Conservation (phyloP, 2,329 filamentous ascomycete genomes). For the Coleophoma crateriformis region DNA sequence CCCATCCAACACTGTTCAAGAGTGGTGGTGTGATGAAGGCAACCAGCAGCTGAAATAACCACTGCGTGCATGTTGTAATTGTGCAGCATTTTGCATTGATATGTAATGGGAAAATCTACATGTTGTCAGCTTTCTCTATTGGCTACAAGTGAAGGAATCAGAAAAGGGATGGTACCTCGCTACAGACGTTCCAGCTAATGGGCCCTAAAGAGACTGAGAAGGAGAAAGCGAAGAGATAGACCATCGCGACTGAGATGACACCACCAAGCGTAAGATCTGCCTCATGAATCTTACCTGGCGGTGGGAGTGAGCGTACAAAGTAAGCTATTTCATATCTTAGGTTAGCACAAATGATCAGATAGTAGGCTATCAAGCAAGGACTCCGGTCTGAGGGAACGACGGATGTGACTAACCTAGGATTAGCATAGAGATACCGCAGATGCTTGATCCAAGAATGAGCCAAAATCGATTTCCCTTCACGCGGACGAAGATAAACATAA, state of each 20-base stretch:
- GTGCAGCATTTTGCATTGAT: constrained; percentile 5
- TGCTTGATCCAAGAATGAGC: constrained; percentile 2
- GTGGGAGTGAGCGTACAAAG: constrained; percentile 2
- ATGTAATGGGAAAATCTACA: constrained; percentile 5
- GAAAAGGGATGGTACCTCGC: background rate
- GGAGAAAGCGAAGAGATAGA: constrained; percentile 5
- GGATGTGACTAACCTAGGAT: background rate
- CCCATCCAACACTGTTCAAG: constrained; percentile 4
- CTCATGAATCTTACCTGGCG: background rate
- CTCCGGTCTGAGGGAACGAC: too few species aligned
- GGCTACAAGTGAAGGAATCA: background rate
- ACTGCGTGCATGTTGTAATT: constrained; percentile 2
- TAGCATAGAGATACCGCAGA: constrained; percentile 3
- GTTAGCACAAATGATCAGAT: background rate
- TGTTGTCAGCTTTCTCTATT: background rate
- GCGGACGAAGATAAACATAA: constrained; percentile 48
- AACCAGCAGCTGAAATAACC: background rate
- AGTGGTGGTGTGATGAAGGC: constrained; percentile 3
- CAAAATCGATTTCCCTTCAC: constrained; percentile 7
- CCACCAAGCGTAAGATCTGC: constrained; percentile 2
- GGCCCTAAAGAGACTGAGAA: constrained; percentile 4
- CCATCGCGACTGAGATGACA: background rate
- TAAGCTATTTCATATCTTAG: constrained; percentile 1
- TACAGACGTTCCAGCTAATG: constrained; percentile 6
- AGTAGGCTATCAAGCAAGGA: background rate